Evolutionary conservation across 306 rosid genomes (phyloP).

Genomic region (Dryas alaskensis): DNA sequence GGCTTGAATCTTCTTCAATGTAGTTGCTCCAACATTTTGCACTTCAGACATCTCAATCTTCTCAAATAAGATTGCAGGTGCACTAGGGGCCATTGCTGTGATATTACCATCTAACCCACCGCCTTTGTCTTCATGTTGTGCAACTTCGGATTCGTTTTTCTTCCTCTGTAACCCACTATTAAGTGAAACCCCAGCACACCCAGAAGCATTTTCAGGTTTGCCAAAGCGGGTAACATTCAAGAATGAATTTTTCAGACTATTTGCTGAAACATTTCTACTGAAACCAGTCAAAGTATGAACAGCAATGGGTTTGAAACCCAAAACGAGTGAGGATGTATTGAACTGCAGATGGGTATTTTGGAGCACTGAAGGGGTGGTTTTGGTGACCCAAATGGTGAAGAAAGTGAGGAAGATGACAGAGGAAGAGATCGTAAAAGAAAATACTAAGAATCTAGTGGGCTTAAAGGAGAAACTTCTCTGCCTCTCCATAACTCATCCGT

Average conservation of each 20-base stretch:
- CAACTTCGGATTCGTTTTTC: slow-evolving; percentile 30
- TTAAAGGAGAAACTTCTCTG: slow-evolving; percentile 75
- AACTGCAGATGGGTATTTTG: slow-evolving; percentile 41
- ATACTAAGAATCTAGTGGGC: slow-evolving; percentile 68
- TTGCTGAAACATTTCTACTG: slow-evolving; percentile 39
- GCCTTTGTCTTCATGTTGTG: slow-evolving; percentile 15
- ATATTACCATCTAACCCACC: slow-evolving; percentile 30
- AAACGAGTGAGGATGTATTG: slow-evolving; percentile 40
- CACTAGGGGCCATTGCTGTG: slow-evolving; percentile 24
- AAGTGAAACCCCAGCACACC: slow-evolving; percentile 31
- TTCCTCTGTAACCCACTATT: slow-evolving; percentile 24
- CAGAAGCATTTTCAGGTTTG: slow-evolving; percentile 38
- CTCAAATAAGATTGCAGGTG: slow-evolving; percentile 19
- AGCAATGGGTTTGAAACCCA: slow-evolving; percentile 32
- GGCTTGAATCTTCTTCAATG: slow-evolving; percentile 22
- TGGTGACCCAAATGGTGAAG: slow-evolving; percentile 58
- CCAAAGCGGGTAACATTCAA: slow-evolving; percentile 37
- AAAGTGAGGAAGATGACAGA: slow-evolving; percentile 55
- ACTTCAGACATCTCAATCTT: slow-evolving; percentile 14
- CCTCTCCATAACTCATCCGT: slow-evolving; percentile 50
- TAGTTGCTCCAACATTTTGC: slow-evolving; percentile 21
- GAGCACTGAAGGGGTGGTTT: slow-evolving; percentile 46
- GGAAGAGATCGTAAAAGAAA: slow-evolving; percentile 62
- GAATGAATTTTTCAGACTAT: slow-evolving; percentile 30
- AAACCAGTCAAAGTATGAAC: slow-evolving; percentile 30